phyloP scores from a whole-genome alignment of 2,329 filamentous ascomycete genomes.

The Trichoderma sp. region DNA sequence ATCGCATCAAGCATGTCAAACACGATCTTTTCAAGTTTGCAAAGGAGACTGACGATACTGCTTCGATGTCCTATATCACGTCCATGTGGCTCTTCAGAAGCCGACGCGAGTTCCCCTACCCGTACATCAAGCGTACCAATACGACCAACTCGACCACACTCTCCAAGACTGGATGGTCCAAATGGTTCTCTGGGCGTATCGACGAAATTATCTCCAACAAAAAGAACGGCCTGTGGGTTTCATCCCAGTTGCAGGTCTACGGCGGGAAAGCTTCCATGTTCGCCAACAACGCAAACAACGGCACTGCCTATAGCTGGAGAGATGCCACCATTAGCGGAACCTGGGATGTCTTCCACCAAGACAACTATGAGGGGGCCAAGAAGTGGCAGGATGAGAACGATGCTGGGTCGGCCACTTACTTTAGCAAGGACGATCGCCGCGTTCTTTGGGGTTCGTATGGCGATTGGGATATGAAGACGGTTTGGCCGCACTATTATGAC shows the following conservation, averaged over 20 bases:
- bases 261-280: slow-evolving; percentile 7
- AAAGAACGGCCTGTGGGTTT: slow-evolving; percentile 3
- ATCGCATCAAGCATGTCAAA: neutral
- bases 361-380: neutral
- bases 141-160: neutral
- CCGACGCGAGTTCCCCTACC: slow-evolving; percentile 3
- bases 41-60: neutral
- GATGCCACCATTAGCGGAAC: neutral
- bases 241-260: slow-evolving; percentile 4
- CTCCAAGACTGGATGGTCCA: slow-evolving; percentile 8
- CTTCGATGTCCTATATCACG: neutral
- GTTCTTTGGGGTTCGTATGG: slow-evolving; percentile 7
- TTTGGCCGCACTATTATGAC: neutral
- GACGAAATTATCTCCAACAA: neutral
- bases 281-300: neutral
- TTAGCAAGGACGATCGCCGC: slow-evolving; percentile 5
- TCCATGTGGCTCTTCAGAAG: slow-evolving; percentile 18
- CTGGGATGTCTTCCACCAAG: neutral
- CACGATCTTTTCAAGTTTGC: slow-evolving; percentile 1
- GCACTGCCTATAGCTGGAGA: slow-evolving; percentile 8
- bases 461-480: slow-evolving; percentile 5
- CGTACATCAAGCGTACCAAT: slow-evolving; percentile 4
- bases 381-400: slow-evolving; percentile 12
- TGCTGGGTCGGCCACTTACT: neutral
- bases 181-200: slow-evolving; percentile 12